A percentile compares a stretch with the other conserved stretches of the same genome.
These are phyloP conservation scores for Lichina pygmaea DNA, from an alignment of 495 filamentous ascomycete species.

Conservation along the genomic window DNA sequence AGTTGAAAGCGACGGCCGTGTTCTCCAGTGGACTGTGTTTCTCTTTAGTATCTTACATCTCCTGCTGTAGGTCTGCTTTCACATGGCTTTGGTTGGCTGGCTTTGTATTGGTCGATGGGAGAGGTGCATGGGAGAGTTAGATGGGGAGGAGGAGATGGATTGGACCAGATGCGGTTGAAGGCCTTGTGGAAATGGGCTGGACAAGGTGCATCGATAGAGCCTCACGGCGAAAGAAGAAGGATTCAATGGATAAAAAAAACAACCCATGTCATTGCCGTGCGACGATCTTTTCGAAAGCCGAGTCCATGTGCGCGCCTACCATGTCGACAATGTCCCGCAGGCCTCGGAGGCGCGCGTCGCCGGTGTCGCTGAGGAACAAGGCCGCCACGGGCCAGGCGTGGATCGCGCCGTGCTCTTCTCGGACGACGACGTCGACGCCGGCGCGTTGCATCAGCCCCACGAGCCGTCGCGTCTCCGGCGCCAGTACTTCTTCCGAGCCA, in stretches of 20 bases:
- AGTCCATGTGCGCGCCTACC: slow-evolving; percentile 9
- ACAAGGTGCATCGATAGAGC: background rate
- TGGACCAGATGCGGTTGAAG: background rate
- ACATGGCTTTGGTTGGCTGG: too few relatives aligned
- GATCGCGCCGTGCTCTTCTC: slow-evolving; percentile 30
- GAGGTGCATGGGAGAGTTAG: too few relatives aligned
- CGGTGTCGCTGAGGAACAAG: slow-evolving; percentile 31
- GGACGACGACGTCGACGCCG: slow-evolving; percentile 18
- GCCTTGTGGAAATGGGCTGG: background rate
- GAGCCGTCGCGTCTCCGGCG: slow-evolving; percentile 28
- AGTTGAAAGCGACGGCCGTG: too few relatives aligned
- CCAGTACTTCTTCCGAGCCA: slow-evolving; percentile 47
- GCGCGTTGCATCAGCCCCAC: slow-evolving; percentile 19
- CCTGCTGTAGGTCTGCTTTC: too few relatives aligned
- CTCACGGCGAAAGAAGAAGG: background rate
- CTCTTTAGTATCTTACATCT: too few relatives aligned
- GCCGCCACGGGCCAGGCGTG: slow-evolving; percentile 59
- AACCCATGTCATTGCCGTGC: too few relatives aligned
- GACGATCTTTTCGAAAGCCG: background rate
- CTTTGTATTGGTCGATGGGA: too few relatives aligned
- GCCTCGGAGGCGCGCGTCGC: slow-evolving; percentile 26
- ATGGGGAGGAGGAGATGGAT: background rate
- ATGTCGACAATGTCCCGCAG: slow-evolving; percentile 25
- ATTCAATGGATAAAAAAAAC: background rate
- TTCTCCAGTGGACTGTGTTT: too few relatives aligned